phyloP scores from a whole-genome alignment of 2,329 filamentous ascomycete species.

The Lasiodiplodia theobromae region DNA sequence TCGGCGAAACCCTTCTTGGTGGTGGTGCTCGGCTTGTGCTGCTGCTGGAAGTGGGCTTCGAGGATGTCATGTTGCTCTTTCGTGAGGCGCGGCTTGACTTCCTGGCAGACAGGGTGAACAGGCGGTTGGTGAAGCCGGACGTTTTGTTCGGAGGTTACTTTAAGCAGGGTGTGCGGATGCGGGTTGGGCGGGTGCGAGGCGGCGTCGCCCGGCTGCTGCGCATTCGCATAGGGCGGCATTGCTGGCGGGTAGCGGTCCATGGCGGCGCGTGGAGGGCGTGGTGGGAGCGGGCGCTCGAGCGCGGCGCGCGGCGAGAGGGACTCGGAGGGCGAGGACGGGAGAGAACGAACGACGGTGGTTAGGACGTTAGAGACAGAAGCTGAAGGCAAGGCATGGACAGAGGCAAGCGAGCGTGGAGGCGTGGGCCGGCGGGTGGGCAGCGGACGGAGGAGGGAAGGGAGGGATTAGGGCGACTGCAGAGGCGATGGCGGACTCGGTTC shows the following conservation, averaged over 20 bases:
- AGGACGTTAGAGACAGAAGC: constrained; percentile 28
- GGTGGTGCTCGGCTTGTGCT: constrained; percentile 58
- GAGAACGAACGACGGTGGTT: constrained; percentile 27
- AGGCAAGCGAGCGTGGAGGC: constrained; percentile 27
- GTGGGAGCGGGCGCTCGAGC: constrained; percentile 1
- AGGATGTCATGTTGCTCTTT: constrained; percentile 62
- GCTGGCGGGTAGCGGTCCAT: constrained; percentile 25
- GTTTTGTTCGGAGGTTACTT: constrained; percentile 29
- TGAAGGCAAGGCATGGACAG: constrained; percentile 23
- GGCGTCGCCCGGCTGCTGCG: constrained; percentile 15
- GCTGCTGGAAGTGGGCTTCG: constrained; percentile 56
- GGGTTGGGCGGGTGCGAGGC: constrained; percentile 24
- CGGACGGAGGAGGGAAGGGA: constrained; percentile 23
- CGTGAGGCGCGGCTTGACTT: constrained; percentile 60
- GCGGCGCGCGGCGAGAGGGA: constrained; percentile 11
- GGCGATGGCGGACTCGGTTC: constrained; percentile 16
- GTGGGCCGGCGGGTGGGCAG: constrained; percentile 14
- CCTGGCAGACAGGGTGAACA: constrained; percentile 34
- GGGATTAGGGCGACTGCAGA: constrained; percentile 25
- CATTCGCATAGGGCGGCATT: constrained; percentile 26
- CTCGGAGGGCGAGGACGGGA: background rate
- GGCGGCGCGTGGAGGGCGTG: background rate
- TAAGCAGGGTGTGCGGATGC: constrained; percentile 27
- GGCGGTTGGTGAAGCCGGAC: constrained; percentile 26
- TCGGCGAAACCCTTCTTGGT: constrained; percentile 60